Conservation (phyloP, 2,329 filamentous ascomycete species). For the Colletotrichum incanum region DNA sequence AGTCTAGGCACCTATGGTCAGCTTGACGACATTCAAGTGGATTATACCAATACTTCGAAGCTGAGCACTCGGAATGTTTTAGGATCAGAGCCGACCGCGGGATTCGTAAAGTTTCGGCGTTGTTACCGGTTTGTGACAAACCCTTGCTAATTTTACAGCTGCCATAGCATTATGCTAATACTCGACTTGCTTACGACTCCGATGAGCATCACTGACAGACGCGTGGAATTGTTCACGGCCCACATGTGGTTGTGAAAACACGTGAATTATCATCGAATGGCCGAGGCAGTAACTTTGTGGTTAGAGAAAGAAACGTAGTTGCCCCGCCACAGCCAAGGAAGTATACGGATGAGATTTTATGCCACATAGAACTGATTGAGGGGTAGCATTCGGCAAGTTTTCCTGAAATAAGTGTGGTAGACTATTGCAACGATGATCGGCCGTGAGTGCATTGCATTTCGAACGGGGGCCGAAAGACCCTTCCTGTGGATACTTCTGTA, state of each 20-base stretch:
- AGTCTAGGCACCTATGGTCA: too few relatives aligned
- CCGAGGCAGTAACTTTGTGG: constrained; percentile 29
- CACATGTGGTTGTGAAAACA: constrained; percentile 3
- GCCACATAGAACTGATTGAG: neutral
- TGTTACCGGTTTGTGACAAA: too few relatives aligned
- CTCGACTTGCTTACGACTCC: neutral
- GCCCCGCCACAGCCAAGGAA: constrained; percentile 28
- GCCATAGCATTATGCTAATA: neutral
- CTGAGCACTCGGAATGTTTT: too few relatives aligned
- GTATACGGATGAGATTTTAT: constrained; percentile 1
- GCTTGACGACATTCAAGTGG: too few relatives aligned
- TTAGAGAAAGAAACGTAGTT: constrained; percentile 30
- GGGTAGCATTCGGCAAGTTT: neutral
- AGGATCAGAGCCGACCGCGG: too few relatives aligned
- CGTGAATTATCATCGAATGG: constrained; percentile 6
- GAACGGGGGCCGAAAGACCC: constrained; percentile 4
- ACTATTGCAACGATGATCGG: constrained; percentile 17
- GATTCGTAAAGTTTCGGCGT: too few relatives aligned
- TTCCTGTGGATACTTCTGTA: too few relatives aligned
- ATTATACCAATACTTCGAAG: too few relatives aligned
- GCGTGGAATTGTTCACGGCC: constrained; percentile 11
- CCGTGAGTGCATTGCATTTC: constrained; percentile 3
- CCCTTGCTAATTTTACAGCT: too few relatives aligned
- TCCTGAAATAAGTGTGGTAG: constrained; percentile 3
- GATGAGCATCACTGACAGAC: neutral